Base-by-base conservation (phyloP, 1,139 yeast genomes). In the Debaryomyces nepalensis region DNA sequence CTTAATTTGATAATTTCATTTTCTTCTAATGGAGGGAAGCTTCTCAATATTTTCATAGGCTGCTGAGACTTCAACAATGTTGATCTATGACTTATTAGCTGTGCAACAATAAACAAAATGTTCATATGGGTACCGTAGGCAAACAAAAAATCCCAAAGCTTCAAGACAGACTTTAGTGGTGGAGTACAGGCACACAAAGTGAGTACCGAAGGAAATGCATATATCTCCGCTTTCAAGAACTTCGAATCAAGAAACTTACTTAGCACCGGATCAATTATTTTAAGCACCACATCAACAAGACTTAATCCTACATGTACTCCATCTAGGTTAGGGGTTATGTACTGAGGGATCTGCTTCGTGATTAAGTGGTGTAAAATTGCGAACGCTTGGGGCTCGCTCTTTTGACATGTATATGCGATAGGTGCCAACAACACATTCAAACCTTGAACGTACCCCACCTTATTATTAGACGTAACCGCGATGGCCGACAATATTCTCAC, bases 61-160 rank as follows among this genome's bases (percentile, higher is more conserved):
- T 73, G 85, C 20, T 64, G 64, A 5, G 85, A 75, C 15, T 67
- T 66, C 45, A 90, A 62, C 11, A 90, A 65, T 33, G 73, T 67
- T 4, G 82, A 75, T 41, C 97, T 68, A 50, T 86, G 83, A 40
- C 84, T 70, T 10, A 87, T 82, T 34, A 90, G 67, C 60, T 89
- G 96, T 0, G 97, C 95, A 12, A 90, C 90, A 8, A 90, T 81
- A 52, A 90, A 87, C 26, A 91, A 68, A 22, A 91, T 77, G 62
- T 90, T 90, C 83, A 90, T 77, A 59, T 91, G 97, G 21, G 87
- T 80, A 0, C 98, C 98, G 56, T 88, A 90, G 3, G 97, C 96
- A 61, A 90, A 85, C 55, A 89, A 65, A 50, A 89, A 86, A 61
- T 90, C 98, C 98, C 98, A 90, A 20, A 90, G 69, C 43, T 82